Evolutionary conservation across 1,284 basidiomycete genomes (phyloP).

Genomic region (Rhizoctonia solani): DNA sequence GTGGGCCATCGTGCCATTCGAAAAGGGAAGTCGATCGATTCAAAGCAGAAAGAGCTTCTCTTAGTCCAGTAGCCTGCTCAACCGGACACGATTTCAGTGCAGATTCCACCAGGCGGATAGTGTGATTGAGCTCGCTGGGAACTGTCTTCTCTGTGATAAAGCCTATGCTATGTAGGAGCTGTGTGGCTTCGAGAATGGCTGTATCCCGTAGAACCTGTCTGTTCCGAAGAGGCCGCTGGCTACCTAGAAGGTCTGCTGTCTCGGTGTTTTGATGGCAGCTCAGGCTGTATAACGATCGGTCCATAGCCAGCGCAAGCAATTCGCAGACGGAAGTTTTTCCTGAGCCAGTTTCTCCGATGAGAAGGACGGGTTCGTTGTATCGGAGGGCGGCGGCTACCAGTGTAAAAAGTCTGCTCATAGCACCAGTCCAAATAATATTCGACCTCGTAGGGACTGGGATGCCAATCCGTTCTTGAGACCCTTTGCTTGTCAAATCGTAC

Average conservation of each 20-base stretch:
- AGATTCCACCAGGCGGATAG: conserved; percentile 36
- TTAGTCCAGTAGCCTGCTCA: conserved; percentile 1
- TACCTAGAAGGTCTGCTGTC: conserved; percentile 95
- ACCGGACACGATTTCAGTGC: conserved; percentile 27
- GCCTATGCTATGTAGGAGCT: conserved; percentile 37
- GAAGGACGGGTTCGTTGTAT: conserved; percentile 92
- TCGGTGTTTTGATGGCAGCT: conserved; percentile 99
- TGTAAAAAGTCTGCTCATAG: conserved; percentile 89
- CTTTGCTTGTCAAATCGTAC: conserved; percentile 62
- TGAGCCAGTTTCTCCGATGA: conserved; percentile 98
- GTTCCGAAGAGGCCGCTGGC: conserved; percentile 91
- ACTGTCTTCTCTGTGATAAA: conserved; percentile 16
- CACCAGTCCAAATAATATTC: conserved; percentile 84
- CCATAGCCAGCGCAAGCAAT: conserved; percentile 73
- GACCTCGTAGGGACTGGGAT: conserved; percentile 44
- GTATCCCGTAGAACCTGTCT: conserved; percentile 53
- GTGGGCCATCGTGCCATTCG: conserved; percentile 95
- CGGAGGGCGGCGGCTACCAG: conserved; percentile 82
- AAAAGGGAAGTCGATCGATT: conserved; percentile 71
- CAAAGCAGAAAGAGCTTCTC: conserved; percentile 51
- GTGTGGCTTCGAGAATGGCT: conserved; percentile 44
- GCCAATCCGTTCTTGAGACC: conserved; percentile 8
- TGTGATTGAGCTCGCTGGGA: conserved; percentile 36
- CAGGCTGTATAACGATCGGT: conserved; percentile 71
- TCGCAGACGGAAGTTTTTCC: conserved; percentile 99